These are phyloP conservation scores for Xylaria sp. DNA, from an alignment of 2,329 filamentous ascomycete species.

Conservation along the genomic window DNA sequence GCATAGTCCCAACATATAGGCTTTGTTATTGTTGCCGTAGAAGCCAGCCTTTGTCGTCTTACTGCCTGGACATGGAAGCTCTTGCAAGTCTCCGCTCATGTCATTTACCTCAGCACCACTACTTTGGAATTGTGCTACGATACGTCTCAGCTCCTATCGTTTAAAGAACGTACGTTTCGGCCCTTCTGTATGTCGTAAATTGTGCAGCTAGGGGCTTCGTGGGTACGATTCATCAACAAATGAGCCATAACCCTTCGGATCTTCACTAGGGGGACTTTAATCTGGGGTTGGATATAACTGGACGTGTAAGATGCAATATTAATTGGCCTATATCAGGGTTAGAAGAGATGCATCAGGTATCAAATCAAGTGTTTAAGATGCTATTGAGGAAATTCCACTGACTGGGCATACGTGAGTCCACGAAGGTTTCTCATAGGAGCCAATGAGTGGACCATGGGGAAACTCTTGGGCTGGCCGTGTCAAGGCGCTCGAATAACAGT, in stretches of 20 bases:
- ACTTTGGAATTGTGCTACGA: conserved; percentile 14
- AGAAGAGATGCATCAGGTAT: conserved; percentile 4
- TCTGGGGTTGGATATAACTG: conserved; percentile 1
- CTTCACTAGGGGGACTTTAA: background rate
- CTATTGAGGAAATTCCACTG: conserved; percentile 10
- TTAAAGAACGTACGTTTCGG: background rate
- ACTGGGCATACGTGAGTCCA: conserved; percentile 22
- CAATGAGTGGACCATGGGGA: conserved; percentile 11
- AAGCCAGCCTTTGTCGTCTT: conserved; percentile 15
- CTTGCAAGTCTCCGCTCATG: conserved; percentile 8
- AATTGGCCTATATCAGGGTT: conserved; percentile 13
- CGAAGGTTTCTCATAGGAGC: conserved; percentile 9
- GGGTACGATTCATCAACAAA: background rate
- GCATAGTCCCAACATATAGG: conserved; percentile 27
- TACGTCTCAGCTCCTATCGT: conserved; percentile 3
- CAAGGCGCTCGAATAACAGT: conserved; percentile 9
- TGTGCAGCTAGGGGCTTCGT: conserved; percentile 7
- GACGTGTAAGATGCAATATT: conserved; percentile 12
- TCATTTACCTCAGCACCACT: conserved; percentile 4
- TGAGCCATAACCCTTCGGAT: background rate
- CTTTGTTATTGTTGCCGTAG: conserved; percentile 18
- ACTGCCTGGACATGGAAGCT: conserved; percentile 7
- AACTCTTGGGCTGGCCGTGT: conserved; percentile 4
- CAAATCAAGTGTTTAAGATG: conserved; percentile 5
- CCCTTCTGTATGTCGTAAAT: conserved; percentile 12